Base-by-base conservation (phyloP, 768 basidiomycete genomes). In the Amanita inopinata region DNA sequence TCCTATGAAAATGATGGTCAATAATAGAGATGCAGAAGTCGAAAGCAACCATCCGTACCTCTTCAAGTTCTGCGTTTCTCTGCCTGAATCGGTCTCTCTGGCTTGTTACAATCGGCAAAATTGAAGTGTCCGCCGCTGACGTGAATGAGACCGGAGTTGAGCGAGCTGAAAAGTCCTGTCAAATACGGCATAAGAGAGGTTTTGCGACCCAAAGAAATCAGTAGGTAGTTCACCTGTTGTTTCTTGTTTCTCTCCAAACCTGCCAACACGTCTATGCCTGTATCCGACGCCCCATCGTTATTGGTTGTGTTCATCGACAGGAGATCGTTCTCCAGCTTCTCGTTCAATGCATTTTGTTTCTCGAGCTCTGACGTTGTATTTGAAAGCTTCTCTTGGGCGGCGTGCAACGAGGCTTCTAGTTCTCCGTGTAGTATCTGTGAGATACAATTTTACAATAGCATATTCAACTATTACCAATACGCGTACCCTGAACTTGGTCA, bases 81-180 rank as follows among this genome's bases (percentile, higher is more conserved):
- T 93, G 90, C 38, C 94, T 72, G 76, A 98, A 99, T n/a, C 94
- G 74, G 57, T 99, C 96, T 45, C 96, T 74, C 57, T 99, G 96
- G 54, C 87, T 86, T 1, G 96, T 97, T 30, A 98, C 96, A 50
- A 99, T 98, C 2, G 94, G 96, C n/a, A 99, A 63, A 53, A 98
- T 98, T 6, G 91, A 93, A 0, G 84, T 87, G 55, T 98, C 94
- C 4, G 85, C 87, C 2, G 86, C 74, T 24, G 78, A 62, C 4
- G 76, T 66, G 54, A 86, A 84, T 1, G 79, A 76, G 51, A 87
- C 76, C 0, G 88, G 80, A 2, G 79, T 78, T 43, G 67, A 63
- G 45, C 77, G 66, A 11, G 67, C 59, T 19, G 67, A 60, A 28
- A 53, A 53, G 41, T 61, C 59, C 61, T 63, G 24, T 22, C 8